These are phyloP conservation scores for Mortierella sp. DNA, from an alignment of 371 early-diverging fungal genomes.

Conservation along the genomic window DNA sequence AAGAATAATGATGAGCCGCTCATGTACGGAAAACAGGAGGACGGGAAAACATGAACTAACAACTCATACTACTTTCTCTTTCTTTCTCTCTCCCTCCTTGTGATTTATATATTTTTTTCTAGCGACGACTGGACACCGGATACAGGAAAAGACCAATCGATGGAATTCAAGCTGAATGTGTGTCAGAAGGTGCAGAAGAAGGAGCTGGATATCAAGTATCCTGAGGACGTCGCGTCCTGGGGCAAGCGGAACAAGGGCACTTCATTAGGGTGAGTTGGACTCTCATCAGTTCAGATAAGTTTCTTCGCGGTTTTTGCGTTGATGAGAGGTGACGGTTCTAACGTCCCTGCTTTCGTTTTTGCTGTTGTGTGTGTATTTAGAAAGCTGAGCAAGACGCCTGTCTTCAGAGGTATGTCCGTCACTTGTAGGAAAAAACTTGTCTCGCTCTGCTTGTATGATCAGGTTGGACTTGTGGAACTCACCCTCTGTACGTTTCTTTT, in stretches of 20 bases:
- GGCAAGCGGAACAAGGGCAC: constrained; percentile 47
- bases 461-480: too few species aligned
- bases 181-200: constrained; percentile 39
- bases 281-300: neutral
- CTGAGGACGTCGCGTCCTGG: constrained; percentile 46
- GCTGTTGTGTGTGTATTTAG: constrained; percentile 7
- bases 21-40: neutral
- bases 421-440: neutral
- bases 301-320: neutral
- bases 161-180: constrained; percentile 43
- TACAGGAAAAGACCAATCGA: constrained; percentile 27
- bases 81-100: neutral
- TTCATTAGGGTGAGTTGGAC: constrained; percentile 44
- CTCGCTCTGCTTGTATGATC: too few species aligned
- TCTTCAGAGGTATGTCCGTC: constrained; percentile 39
- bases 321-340: too few species aligned
- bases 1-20: neutral
- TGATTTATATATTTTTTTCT: too few species aligned
- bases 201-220: constrained; percentile 49
- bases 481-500: neutral
- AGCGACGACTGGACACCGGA: constrained; percentile 52
- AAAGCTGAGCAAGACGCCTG: constrained; percentile 43
- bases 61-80: neutral
- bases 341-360: neutral
- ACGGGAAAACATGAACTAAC: neutral